A percentile compares a stretch with the other conserved stretches of the same genome.
These are phyloP conservation scores for Leucosporidium creatinivorum DNA, from an alignment of 768 basidiomycete species.

Conservation along the genomic window DNA sequence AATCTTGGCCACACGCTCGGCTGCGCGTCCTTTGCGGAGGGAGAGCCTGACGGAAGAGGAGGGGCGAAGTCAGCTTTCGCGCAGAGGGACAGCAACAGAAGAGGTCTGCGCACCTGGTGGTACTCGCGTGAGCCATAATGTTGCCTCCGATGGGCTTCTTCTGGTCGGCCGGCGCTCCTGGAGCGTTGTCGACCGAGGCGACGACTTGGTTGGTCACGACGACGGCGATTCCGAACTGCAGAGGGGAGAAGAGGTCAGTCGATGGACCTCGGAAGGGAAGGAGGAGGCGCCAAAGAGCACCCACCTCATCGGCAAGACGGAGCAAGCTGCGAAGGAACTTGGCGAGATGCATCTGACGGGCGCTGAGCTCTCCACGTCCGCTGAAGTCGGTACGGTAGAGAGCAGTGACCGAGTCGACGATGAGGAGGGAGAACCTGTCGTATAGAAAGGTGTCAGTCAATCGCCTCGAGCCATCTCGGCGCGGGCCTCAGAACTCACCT, in stretches of 20 bases:
- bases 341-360: constrained; percentile 88
- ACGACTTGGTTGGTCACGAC: constrained; percentile 98
- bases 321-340: constrained; percentile 90
- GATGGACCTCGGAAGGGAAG: not conserved
- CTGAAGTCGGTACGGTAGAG: constrained; percentile 92
- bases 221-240: constrained; percentile 91
- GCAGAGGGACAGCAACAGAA: not conserved
- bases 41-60: constrained; percentile 55
- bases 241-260: constrained; percentile 16
- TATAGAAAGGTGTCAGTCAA: not conserved
- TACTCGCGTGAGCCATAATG: constrained; percentile 98
- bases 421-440: constrained; percentile 81
- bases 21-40: constrained; percentile 83
- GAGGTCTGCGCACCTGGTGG: constrained; percentile 60
- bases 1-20: constrained; percentile 89
- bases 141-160: constrained; percentile 99
- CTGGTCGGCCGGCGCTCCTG: constrained; percentile 79
- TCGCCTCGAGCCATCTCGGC: not conserved
- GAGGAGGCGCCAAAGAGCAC: constrained; percentile 28
- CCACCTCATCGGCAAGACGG: constrained; percentile 89
- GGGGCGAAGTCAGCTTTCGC: not conserved
- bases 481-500: constrained; percentile 53
- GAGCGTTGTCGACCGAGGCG: constrained; percentile 89
- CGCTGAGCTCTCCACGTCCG: constrained; percentile 89
- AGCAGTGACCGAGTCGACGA: constrained; percentile 94